Evolutionary conservation across 345 rosid genomes (phyloP), one percentile per base, ranked within the genome.

Genomic region (Citrus australasica): DNA sequence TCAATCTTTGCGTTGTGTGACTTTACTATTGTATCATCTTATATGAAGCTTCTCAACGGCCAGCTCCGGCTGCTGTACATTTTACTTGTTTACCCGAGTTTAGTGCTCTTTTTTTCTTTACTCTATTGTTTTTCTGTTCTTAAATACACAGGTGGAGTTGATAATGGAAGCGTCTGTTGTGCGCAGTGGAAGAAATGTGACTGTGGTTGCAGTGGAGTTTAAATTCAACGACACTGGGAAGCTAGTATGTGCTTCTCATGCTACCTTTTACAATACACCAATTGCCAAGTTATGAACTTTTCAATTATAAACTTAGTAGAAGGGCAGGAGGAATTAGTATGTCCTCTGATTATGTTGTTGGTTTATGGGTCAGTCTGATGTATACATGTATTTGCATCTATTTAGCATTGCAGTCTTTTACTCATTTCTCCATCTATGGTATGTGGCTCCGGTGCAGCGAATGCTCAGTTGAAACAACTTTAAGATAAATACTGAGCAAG

Each of bases 151-250:
- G 97, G 80, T 75, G 48, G 89, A 84, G 83, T 22, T 91, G 86
- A 63, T 85, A 30, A 86, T 90, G 25, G 91, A 94, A 7, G 97
- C 85, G 58, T 78, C 91, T 10, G 81, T 90, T 24, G 87, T 87
- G 72, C 88, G 90, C 85, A 87, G 90, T n/a, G 97, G 97, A 80
- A 92, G 91, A 77, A 92, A 91, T 73, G 60, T 93, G 77, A 88
- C 91, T 4, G 85, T 89, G 24, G 90, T 93, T 71, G 80, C 82
- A 9, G 70, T 89, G 51, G 92, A 87, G 46, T 90, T 89, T 79
- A 93, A 84, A 80, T 81, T 88, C 81, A 88, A 84, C 78, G 75
- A 87, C 51, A 79, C 91, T 13, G 84, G 73, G 76, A 87, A 88
- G 82, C 87, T 91, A 71, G 82, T 84, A 11, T 88, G 79, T 33